Conservation (phyloP, 441 rosid species). For the Daphne laureola region DNA sequence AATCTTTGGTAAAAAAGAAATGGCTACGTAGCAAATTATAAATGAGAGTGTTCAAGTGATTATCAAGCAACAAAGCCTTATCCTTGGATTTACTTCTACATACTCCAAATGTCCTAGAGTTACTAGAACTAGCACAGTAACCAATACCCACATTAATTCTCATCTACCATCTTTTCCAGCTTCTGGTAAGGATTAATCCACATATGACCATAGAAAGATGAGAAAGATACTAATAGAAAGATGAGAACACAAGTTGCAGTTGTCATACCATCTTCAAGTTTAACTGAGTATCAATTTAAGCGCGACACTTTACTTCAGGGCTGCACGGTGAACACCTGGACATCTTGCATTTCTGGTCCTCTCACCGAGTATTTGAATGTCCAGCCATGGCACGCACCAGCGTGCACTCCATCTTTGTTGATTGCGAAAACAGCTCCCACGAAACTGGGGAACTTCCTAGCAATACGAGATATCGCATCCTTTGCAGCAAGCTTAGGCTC, state of each 20-base stretch:
- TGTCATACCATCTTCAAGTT: constrained; percentile 4
- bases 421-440: constrained; percentile 88
- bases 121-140: too few relatives aligned
- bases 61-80: too few relatives aligned
- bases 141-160: too few relatives aligned
- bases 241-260: constrained; percentile 2
- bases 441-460: constrained; percentile 59
- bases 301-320: constrained; percentile 18
- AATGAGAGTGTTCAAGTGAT: too few relatives aligned
- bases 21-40: too few relatives aligned
- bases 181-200: too few relatives aligned
- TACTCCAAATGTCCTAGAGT: too few relatives aligned
- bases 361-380: constrained; percentile 77
- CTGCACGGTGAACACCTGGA: constrained; percentile 63
- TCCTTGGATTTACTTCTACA: too few relatives aligned
- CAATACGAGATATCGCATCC: constrained; percentile 72
- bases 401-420: constrained; percentile 58
- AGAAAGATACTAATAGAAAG: background rate
- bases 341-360: constrained; percentile 47
- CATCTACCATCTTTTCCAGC: too few relatives aligned
- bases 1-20: too few relatives aligned
- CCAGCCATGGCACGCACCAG: constrained; percentile 93
- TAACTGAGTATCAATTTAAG: background rate
- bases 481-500: constrained; percentile 63
- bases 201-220: too few relatives aligned